phyloP scores from a whole-genome alignment of 2,329 filamentous ascomycete genomes.

The Trichoderma citrinoviride region DNA sequence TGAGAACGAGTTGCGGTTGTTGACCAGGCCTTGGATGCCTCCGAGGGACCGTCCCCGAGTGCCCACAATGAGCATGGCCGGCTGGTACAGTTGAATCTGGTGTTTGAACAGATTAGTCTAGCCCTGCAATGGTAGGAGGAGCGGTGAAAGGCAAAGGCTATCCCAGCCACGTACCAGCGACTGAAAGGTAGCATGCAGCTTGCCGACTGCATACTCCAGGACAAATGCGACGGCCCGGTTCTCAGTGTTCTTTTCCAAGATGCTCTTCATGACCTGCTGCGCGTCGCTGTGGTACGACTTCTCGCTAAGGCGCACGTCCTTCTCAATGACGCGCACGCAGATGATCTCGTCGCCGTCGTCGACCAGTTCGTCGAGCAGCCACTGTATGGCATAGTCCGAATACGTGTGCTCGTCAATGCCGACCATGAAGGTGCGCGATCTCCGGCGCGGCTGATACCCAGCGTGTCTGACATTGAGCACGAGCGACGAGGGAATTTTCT shows the following conservation, averaged over 20 bases:
- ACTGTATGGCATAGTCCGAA: conserved; percentile 87
- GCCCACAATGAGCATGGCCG: conserved; percentile 85
- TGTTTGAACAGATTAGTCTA: conserved; percentile 13
- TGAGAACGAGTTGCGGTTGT: conserved; percentile 75
- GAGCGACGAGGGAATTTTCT: conserved; percentile 64
- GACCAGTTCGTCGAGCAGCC: conserved; percentile 86
- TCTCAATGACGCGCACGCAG: conserved; percentile 84
- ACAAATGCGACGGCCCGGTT: conserved; percentile 83
- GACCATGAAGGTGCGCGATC: conserved; percentile 85
- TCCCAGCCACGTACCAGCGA: conserved; percentile 63
- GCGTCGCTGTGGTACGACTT: conserved; percentile 76
- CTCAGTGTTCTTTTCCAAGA: conserved; percentile 73
- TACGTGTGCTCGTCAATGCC: conserved; percentile 90
- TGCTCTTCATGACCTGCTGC: conserved; percentile 67
- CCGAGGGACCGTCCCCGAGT: conserved; percentile 81
- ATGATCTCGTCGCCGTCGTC: conserved; percentile 93
- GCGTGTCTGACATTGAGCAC: conserved; percentile 83
- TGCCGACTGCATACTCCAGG: conserved; percentile 84
- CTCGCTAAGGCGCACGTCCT: conserved; percentile 68
- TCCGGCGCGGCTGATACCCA: conserved; percentile 75
- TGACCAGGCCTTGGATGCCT: conserved; percentile 80
- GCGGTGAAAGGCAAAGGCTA: neutral
- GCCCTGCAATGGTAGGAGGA: neutral
- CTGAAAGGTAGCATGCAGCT: conserved; percentile 86
- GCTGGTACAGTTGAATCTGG: conserved; percentile 88